Conservation (phyloP, 768 basidiomycete species). For the Lentinula lateritia region DNA sequence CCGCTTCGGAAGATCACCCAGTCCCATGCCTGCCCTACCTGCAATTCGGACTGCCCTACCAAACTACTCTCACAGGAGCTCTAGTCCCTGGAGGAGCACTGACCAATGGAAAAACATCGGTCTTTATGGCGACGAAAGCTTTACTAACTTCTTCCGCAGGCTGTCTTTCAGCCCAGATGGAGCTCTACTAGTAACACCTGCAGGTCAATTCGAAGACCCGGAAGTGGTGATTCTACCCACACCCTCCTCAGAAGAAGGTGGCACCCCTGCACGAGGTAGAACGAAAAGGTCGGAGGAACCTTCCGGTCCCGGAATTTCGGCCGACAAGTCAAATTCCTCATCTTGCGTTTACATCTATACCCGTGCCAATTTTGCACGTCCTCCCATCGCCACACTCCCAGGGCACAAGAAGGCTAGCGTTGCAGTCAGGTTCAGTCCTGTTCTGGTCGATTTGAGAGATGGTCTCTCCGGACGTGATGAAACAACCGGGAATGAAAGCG, state of each 20-base stretch:
- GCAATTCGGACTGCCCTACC: constrained; percentile 76
- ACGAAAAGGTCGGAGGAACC: constrained; percentile 36
- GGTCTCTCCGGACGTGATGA: constrained; percentile 34
- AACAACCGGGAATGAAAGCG: constrained; percentile 28
- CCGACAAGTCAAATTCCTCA: constrained; percentile 15
- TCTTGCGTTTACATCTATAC: constrained; percentile 91
- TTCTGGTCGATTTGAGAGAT: constrained; percentile 84
- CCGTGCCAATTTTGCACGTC: constrained; percentile 87
- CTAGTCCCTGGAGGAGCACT: constrained; percentile 2
- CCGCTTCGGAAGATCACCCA: constrained; percentile 78
- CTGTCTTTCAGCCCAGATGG: constrained; percentile 95
- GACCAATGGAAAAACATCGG: constrained; percentile 11
- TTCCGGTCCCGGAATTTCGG: constrained; percentile 20
- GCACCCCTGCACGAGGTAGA: constrained; percentile 50
- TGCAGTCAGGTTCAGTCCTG: constrained; percentile 89
- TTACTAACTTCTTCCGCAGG: constrained; percentile 92
- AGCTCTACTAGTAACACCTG: constrained; percentile 87
- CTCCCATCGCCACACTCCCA: constrained; percentile 91
- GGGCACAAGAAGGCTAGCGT: constrained; percentile 96
- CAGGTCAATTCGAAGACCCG: constrained; percentile 95
- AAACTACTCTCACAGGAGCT: constrained; percentile 23
- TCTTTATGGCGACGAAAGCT: constrained; percentile 92
- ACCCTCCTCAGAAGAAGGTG: constrained; percentile 21
- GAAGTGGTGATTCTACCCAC: constrained; percentile 47
- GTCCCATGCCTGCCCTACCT: constrained; percentile 88